These are phyloP conservation scores for Sarcomyxa edulis DNA, from an alignment of 768 basidiomycete species.

Conservation along the genomic window DNA sequence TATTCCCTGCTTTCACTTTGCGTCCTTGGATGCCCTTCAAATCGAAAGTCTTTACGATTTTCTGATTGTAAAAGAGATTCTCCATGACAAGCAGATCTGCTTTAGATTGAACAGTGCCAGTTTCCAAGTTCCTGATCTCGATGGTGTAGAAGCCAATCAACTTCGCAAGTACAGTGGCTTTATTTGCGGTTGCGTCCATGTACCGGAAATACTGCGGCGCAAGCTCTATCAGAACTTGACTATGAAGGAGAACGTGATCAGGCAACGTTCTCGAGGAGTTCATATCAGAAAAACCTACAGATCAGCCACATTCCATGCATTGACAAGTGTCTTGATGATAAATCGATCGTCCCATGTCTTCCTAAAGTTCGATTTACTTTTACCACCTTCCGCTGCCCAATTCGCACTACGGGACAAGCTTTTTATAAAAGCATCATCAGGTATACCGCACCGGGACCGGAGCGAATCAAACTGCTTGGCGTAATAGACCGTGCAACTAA, in stretches of 20 bases:
- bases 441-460: slow-evolving; percentile 60
- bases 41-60: slow-evolving; percentile 68
- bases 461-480: slow-evolving; percentile 75
- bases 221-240: slow-evolving; percentile 74
- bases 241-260: slow-evolving; percentile 26
- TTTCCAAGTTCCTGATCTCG: slow-evolving; percentile 70
- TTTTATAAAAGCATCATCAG: slow-evolving; percentile 52
- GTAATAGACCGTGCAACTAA: slow-evolving; percentile 80
- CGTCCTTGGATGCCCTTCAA: slow-evolving; percentile 80
- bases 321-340: slow-evolving; percentile 82
- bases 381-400: slow-evolving; percentile 78
- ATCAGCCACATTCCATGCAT: slow-evolving; percentile 85
- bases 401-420: slow-evolving; percentile 55
- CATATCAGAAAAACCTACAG: slow-evolving; percentile 44
- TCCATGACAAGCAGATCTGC: slow-evolving; percentile 83
- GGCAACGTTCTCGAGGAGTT: too few relatives aligned
- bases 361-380: slow-evolving; percentile 79
- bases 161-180: slow-evolving; percentile 70
- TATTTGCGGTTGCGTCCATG: slow-evolving; percentile 63
- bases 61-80: slow-evolving; percentile 72
- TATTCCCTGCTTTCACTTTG: slow-evolving; percentile 50
- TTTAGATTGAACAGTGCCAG: slow-evolving; percentile 56
- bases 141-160: slow-evolving; percentile 79
- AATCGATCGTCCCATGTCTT: slow-evolving; percentile 74
- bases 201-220: slow-evolving; percentile 78